Evolutionary conservation across 768 basidiomycete genomes (phyloP).

Genomic region (Myochromella boudieri): DNA sequence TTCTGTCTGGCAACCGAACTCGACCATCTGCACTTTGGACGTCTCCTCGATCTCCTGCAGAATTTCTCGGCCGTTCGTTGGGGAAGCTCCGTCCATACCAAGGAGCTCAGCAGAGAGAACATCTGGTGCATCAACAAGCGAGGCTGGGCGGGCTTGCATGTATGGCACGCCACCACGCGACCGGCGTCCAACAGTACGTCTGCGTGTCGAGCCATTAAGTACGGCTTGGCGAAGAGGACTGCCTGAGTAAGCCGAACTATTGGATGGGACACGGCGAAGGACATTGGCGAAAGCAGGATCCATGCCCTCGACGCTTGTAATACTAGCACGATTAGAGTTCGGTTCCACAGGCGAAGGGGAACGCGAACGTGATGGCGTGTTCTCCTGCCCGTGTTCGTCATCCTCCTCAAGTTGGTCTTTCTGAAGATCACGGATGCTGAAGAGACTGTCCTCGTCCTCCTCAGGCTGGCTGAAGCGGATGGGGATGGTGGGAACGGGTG

Average conservation of each 20-base stretch:
- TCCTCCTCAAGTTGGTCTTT: slow-evolving; percentile 26
- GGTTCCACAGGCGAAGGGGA: slow-evolving; percentile 40
- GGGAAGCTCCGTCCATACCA: slow-evolving; percentile 41
- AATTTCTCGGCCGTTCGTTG: slow-evolving; percentile 36
- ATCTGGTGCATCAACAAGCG: slow-evolving; percentile 70
- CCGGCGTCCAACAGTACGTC: slow-evolving; percentile 51
- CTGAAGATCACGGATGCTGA: slow-evolving; percentile 26
- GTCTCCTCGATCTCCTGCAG: slow-evolving; percentile 38
- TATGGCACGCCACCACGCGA: slow-evolving; percentile 66
- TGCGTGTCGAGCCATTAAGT: slow-evolving; percentile 49
- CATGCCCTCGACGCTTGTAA: slow-evolving; percentile 84
- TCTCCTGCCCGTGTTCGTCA: slow-evolving; percentile 18
- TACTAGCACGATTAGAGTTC: slow-evolving; percentile 63
- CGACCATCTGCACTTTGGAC: slow-evolving; percentile 46
- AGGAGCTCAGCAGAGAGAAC: slow-evolving; percentile 66
- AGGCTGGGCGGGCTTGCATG: slow-evolving; percentile 69
- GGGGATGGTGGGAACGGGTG: slow-evolving; percentile 42
- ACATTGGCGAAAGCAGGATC: slow-evolving; percentile 84
- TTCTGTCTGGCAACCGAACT: slow-evolving; percentile 71
- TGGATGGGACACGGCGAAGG: slow-evolving; percentile 57
- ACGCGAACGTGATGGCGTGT: slow-evolving; percentile 23
- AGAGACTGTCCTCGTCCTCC: slow-evolving; percentile 38
- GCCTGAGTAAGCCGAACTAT: slow-evolving; percentile 41
- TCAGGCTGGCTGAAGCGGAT: slow-evolving; percentile 32
- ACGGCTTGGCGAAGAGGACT: slow-evolving; percentile 66